Conservation (phyloP, 1,284 basidiomycete genomes). For the Ustilago shanxiensis region DNA sequence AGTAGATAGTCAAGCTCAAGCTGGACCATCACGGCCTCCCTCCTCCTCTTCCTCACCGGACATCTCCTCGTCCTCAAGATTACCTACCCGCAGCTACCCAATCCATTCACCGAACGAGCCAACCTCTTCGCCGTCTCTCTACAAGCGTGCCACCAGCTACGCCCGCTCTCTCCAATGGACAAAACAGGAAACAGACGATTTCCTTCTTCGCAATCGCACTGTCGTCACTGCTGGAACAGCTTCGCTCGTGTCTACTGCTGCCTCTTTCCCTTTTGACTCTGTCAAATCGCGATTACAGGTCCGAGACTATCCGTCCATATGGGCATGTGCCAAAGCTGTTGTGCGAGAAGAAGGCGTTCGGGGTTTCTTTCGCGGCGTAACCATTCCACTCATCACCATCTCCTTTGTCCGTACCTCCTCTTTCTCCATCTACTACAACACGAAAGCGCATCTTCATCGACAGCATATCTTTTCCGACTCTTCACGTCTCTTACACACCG, state of each 20-base stretch:
- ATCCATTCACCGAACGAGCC: constrained; percentile 19
- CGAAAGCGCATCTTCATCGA: constrained; percentile 81
- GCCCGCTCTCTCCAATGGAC: constrained; percentile 33
- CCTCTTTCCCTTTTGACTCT: constrained; percentile 68
- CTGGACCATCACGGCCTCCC: constrained; percentile 39
- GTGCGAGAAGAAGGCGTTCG: constrained; percentile 90
- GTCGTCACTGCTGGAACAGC: constrained; percentile 66
- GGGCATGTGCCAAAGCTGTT: constrained; percentile 65
- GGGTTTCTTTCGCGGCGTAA: constrained; percentile 84
- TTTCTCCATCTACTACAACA: constrained; percentile 92
- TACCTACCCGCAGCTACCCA: constrained; percentile 1
- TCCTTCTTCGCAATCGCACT: constrained; percentile 62
- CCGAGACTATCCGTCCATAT: constrained; percentile 66
- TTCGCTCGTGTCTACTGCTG: constrained; percentile 65
- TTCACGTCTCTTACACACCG: constrained; percentile 42
- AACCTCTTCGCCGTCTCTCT: constrained; percentile 15
- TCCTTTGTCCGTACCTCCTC: constrained; percentile 93
- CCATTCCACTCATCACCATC: constrained; percentile 95
- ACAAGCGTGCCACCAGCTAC: constrained; percentile 21
- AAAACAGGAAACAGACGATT: constrained; percentile 51
- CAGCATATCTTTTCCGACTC: constrained; percentile 32
- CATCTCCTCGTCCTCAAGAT: background rate
- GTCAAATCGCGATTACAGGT: constrained; percentile 68
- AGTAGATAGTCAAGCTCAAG: constrained; percentile 2
- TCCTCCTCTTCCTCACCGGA: background rate